Conservation (phyloP, 495 filamentous ascomycete genomes). For the Symbiotaphrina buchneri region DNA sequence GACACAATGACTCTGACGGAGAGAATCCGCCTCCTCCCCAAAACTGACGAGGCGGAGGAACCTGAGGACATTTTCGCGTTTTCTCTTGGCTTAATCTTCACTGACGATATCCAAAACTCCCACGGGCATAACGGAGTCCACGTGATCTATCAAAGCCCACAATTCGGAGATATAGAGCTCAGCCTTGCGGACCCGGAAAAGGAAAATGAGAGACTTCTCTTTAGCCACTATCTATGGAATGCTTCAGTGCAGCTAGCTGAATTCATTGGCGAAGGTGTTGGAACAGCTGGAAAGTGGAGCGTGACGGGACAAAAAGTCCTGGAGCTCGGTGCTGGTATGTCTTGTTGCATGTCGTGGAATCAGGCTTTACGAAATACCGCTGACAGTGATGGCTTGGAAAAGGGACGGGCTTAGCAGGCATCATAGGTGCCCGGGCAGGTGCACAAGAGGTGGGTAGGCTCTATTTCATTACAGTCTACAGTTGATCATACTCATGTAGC, state of each 20-base stretch:
- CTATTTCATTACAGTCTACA: neutral
- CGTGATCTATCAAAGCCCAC: constrained; percentile 42
- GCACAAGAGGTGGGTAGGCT: constrained; percentile 24
- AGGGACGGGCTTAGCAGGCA: constrained; percentile 57
- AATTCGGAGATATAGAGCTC: constrained; percentile 29
- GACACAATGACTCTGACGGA: too few species aligned
- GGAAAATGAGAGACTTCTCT: constrained; percentile 37
- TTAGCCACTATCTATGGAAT: constrained; percentile 79
- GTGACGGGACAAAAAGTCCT: constrained; percentile 27
- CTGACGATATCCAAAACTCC: constrained; percentile 47
- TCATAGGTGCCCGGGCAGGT: constrained; percentile 39
- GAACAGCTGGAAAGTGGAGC: constrained; percentile 17
- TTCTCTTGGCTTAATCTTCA: constrained; percentile 48
- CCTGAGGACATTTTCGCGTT: constrained; percentile 44
- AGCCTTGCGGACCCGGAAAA: constrained; percentile 28
- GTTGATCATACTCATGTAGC: neutral
- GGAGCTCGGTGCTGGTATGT: constrained; percentile 38
- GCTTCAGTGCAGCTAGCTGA: constrained; percentile 51
- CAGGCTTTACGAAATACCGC: too few species aligned
- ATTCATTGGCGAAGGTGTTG: constrained; percentile 18
- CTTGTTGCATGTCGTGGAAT: constrained; percentile 1
- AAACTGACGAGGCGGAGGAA: neutral
- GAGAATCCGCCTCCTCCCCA: too few species aligned
- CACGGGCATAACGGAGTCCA: constrained; percentile 49
- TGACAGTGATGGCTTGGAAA: constrained; percentile 1